These are phyloP conservation scores for Plasmodium sp. DNA, from an alignment of 169 alveolate species.

Conservation along the genomic window DNA sequence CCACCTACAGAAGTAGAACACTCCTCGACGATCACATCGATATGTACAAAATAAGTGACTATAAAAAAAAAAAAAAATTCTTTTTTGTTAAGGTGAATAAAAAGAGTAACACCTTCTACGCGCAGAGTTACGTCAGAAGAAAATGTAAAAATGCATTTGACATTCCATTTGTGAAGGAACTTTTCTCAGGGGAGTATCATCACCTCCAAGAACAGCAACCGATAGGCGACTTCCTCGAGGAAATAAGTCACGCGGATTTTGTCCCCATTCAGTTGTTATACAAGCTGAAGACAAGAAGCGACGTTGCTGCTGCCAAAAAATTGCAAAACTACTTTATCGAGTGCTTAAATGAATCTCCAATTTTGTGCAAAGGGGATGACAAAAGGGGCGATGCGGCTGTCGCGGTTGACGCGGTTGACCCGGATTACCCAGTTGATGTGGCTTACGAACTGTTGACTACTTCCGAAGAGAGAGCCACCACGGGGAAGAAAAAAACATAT, in stretches of 20 bases:
- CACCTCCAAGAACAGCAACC: slow-evolving; percentile 1
- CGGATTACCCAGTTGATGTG: background rate
- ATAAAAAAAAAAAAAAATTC: background rate
- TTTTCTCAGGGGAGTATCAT: background rate
- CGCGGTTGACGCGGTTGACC: too few relatives aligned
- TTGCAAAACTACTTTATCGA: slow-evolving; percentile 25
- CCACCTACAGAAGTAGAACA: background rate
- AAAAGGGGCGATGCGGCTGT: background rate
- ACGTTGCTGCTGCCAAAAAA: background rate
- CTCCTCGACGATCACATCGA: slow-evolving; percentile 6
- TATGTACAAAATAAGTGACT: background rate
- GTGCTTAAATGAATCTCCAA: slow-evolving; percentile 10
- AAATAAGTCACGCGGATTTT: background rate
- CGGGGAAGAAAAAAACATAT: background rate
- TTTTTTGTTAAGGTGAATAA: slow-evolving; percentile 30
- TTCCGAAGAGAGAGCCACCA: background rate
- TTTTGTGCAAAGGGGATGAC: background rate
- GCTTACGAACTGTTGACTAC: background rate
- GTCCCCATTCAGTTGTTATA: slow-evolving; percentile 35
- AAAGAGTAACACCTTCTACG: slow-evolving; percentile 19
- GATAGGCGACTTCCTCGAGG: background rate
- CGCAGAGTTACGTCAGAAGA: slow-evolving; percentile 1
- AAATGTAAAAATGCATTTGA: background rate
- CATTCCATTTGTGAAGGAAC: background rate
- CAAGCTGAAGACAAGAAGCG: background rate